Evolutionary conservation across 1,284 basidiomycete genomes (phyloP).

Genomic region (Sutorius eximius): DNA sequence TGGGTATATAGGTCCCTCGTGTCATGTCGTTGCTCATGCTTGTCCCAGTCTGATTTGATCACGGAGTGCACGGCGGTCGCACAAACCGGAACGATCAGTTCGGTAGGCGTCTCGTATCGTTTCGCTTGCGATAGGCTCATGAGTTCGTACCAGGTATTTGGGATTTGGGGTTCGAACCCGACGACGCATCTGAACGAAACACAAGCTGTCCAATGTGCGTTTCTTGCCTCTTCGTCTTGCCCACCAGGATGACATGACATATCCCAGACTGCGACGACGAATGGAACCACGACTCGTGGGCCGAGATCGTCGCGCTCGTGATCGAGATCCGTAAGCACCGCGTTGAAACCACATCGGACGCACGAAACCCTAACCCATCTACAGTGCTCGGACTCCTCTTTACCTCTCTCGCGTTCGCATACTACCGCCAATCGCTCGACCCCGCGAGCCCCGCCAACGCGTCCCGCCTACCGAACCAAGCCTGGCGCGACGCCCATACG

Average conservation of each 20-base stretch:
- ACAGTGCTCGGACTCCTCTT: slow-evolving; percentile 58
- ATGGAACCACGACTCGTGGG: slow-evolving; percentile 33
- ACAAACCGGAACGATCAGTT: slow-evolving; percentile 17
- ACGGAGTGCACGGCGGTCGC: slow-evolving; percentile 24
- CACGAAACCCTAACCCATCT: neutral
- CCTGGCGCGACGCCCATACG: slow-evolving; percentile 31
- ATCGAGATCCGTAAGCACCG: slow-evolving; percentile 28
- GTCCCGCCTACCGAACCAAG: slow-evolving; percentile 34
- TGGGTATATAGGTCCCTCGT: slow-evolving; percentile 13
- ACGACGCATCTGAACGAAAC: neutral
- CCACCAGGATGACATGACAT: slow-evolving; percentile 6
- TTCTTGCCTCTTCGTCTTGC: neutral
- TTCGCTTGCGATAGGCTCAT: slow-evolving; percentile 10
- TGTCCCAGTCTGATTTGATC: slow-evolving; percentile 34
- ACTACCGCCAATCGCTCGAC: slow-evolving; percentile 70
- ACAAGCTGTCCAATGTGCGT: slow-evolving; percentile 27
- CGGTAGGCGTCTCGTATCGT: slow-evolving; percentile 13
- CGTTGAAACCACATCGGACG: neutral
- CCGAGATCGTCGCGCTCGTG: slow-evolving; percentile 24
- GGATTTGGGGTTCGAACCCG: slow-evolving; percentile 29
- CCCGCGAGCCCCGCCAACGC: slow-evolving; percentile 47
- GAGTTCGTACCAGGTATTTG: slow-evolving; percentile 24
- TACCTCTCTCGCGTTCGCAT: slow-evolving; percentile 60
- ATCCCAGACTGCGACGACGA: slow-evolving; percentile 39
- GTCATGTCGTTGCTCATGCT: slow-evolving; percentile 13